Conservation (phyloP, 2,329 filamentous ascomycete genomes). For the Capronia americana region DNA sequence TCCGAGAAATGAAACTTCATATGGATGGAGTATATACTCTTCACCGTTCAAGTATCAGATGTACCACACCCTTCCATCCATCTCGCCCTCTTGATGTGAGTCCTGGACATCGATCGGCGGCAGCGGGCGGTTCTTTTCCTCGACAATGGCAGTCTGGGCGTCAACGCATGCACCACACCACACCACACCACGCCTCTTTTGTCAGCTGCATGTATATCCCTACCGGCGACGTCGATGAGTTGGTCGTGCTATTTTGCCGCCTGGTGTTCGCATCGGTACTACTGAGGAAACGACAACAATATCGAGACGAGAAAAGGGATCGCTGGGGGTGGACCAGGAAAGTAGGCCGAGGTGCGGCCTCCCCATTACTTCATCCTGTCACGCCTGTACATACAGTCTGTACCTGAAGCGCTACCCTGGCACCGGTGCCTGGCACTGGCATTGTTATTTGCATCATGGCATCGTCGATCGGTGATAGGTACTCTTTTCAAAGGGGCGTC, state of each 20-base stretch:
- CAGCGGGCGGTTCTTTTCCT: background rate
- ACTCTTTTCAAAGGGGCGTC: too few species aligned
- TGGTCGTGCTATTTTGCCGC: background rate
- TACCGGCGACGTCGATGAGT: background rate
- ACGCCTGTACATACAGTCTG: background rate
- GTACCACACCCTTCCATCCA: background rate
- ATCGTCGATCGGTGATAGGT: background rate
- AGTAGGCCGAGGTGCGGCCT: background rate
- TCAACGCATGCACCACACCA: background rate
- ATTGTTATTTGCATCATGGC: too few species aligned
- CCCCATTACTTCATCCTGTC: background rate
- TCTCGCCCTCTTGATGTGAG: background rate
- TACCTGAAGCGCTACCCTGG: background rate
- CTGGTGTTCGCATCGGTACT: background rate
- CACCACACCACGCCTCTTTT: background rate
- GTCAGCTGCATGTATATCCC: background rate
- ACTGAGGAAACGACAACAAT: background rate
- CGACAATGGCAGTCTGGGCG: background rate
- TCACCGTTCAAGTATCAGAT: background rate
- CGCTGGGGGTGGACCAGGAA: background rate
- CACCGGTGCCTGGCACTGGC: too few species aligned
- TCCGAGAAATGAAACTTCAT: background rate
- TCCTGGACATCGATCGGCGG: background rate
- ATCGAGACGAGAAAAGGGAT: background rate
- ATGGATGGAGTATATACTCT: too few species aligned